Evolutionary conservation across 176 grass and related monocot species (phyloP).

Genomic region (Triticum aestivum): IWGSC_CS_RefSeq_v2.1 NC_057807.1:276814476-276814975

Average conservation of each 20-base stretch:
- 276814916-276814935: conserved; percentile 4
- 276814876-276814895: not conserved
- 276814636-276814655: not conserved
- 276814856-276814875: not conserved
- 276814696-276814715: not conserved
- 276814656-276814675: not conserved
- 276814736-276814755: not conserved
- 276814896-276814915: not conserved
- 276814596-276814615: not conserved
- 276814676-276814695: conserved; percentile 3
- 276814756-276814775: not conserved
- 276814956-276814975: conserved; percentile 7
- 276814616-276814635: conserved; percentile 14
- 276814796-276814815: conserved; percentile 1
- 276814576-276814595: conserved; percentile 28
- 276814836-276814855: not conserved
- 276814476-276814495: conserved; percentile 79
- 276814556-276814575: conserved; percentile 87
- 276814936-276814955: not conserved
- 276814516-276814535: conserved; percentile 91
- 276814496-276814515: conserved; percentile 82
- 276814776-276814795: not conserved
- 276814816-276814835: not conserved
- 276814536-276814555: conserved; percentile 89
- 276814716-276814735: not conserved